phyloP scores from a whole-genome alignment of 1,284 basidiomycete species.

The Apiotrichum montevideense region DNA sequence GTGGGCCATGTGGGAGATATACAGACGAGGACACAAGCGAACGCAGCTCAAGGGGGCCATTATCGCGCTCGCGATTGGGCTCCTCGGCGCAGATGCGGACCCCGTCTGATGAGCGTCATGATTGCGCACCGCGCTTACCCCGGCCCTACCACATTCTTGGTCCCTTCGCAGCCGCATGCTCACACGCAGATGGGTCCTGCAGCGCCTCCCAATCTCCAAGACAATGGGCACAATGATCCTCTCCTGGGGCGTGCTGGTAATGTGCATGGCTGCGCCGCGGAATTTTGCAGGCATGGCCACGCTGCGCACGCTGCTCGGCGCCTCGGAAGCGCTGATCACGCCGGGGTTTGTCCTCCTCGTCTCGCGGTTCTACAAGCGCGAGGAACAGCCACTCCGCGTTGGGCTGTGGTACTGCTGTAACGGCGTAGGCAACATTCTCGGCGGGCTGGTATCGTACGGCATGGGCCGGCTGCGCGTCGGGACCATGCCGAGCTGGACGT shows the following conservation, averaged over 20 bases:
- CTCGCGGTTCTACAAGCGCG: constrained; percentile 37
- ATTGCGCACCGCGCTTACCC: too few species aligned
- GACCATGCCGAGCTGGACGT: constrained; percentile 26
- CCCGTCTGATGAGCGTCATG: too few species aligned
- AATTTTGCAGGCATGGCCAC: constrained; percentile 35
- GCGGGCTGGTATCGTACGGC: constrained; percentile 34
- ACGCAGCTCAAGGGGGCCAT: too few species aligned
- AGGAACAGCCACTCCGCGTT: constrained; percentile 40
- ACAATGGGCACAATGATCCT: constrained; percentile 28
- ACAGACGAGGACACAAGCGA: too few species aligned
- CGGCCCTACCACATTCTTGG: too few species aligned
- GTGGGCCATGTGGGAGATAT: too few species aligned
- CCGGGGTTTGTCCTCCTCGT: constrained; percentile 43
- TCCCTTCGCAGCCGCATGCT: background rate
- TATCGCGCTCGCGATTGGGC: too few species aligned
- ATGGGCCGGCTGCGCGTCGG: constrained; percentile 29
- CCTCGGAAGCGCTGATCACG: constrained; percentile 38
- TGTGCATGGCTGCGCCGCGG: constrained; percentile 39
- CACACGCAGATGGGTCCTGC: constrained; percentile 14
- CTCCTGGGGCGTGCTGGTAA: constrained; percentile 40
- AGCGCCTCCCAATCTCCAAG: constrained; percentile 28
- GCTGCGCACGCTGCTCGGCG: constrained; percentile 37
- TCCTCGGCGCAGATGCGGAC: too few species aligned
- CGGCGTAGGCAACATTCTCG: constrained; percentile 30
- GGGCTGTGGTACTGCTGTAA: constrained; percentile 38